Evolutionary conservation across 305 asterid species (phyloP), one percentile per base, ranked within the genome.

Genomic region (Solanum hybrid): DNA sequence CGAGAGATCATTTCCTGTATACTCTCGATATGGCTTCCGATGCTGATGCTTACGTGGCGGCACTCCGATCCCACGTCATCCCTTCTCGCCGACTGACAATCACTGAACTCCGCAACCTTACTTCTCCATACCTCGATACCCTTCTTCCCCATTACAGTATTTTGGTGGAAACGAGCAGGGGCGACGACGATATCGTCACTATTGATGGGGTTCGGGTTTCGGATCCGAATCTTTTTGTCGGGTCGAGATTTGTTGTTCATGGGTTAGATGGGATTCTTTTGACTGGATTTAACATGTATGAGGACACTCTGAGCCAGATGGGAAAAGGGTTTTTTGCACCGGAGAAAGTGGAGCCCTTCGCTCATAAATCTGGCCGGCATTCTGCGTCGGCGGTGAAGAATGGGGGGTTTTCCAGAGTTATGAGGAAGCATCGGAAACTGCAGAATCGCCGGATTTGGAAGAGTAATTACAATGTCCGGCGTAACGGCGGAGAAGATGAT

Each of bases 181-280:
- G 35, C 81, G 84, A 89, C 31, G 89, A 84, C 64, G 84, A 3
- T 36, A 5, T 81, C 7, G 89, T 95, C 12, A 37, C 91, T 40
- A 92, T 94, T 34, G 96, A 95, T 89, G 97, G 96, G 9, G 93
- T 94, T n/a, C 89, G 93, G 10, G 13, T 94, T 26, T 87, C 94
- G 69, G 90, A 86, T 8, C 96, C 98, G 83, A 93, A 95, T 93
- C 92, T 95, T 3, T 95, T 77, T 34, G 31, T 95, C 92, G 96
- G 98, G 40, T 87, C 95, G 16, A 92, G 91, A 64, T 79, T 93
- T 33, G 94, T 89, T 4, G 96, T 94, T 11, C 98, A 95, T 12
- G 98, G 97, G 3, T 93, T 94, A 13, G 95, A 93, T 71, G 97
- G 96, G 22, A 92, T 95, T 89, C 94, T 95, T 8, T 36, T 93